These are phyloP conservation scores for Phylloporus scabripes DNA, from an alignment of 768 basidiomycete genomes.

Conservation along the genomic window DNA sequence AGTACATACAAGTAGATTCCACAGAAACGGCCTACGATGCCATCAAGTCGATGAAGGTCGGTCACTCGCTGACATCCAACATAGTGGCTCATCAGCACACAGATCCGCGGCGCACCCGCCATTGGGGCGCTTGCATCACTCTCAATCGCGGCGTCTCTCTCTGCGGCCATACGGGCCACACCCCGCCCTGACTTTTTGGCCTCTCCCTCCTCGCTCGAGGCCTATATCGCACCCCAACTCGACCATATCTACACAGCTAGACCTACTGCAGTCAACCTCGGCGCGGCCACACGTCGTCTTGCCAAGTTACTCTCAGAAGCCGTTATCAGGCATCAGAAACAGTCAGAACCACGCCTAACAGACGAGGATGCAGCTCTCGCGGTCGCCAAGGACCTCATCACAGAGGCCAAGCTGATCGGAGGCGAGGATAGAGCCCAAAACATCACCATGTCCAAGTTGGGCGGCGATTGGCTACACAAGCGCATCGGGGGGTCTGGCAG, in stretches of 20 bases:
- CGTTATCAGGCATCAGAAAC: constrained; percentile 15
- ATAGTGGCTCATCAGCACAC: neutral
- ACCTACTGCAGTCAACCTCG: constrained; percentile 96
- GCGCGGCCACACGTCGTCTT: constrained; percentile 76
- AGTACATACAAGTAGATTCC: constrained; percentile 60
- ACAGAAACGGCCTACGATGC: constrained; percentile 87
- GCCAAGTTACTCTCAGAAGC: constrained; percentile 36
- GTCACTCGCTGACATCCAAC: neutral
- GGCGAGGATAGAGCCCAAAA: constrained; percentile 87
- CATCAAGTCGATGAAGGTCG: constrained; percentile 92
- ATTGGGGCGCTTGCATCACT: constrained; percentile 91
- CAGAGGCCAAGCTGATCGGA: constrained; percentile 69
- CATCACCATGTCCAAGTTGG: constrained; percentile 76
- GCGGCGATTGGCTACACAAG: constrained; percentile 79
- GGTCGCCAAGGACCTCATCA: constrained; percentile 55
- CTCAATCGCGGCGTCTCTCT: constrained; percentile 61
- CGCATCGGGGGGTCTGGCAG: constrained; percentile 32
- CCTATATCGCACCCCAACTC: constrained; percentile 54
- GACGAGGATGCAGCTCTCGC: constrained; percentile 37
- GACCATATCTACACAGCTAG: constrained; percentile 78
- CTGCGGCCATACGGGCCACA: constrained; percentile 42
- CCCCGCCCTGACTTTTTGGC: constrained; percentile 51
- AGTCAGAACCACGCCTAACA: constrained; percentile 7
- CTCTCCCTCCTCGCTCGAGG: constrained; percentile 46
- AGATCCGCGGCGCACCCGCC: constrained; percentile 91